phyloP scores from a whole-genome alignment of 108 stramenopile species.

The Bacterosira constricta region DNA sequence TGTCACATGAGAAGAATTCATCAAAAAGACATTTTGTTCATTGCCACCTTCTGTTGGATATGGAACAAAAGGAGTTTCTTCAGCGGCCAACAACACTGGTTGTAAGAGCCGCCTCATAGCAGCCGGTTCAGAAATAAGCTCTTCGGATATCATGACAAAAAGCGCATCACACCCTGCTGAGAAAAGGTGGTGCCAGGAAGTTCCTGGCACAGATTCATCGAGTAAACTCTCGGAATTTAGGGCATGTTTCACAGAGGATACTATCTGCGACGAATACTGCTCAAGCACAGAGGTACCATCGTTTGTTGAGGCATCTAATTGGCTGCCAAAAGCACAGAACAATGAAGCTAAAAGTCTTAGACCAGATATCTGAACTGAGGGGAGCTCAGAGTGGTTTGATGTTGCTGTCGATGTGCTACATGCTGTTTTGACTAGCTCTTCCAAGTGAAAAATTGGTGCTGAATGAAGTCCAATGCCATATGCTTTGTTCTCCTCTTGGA shows the following conservation, averaged over 20 bases:
- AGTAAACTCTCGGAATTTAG: conserved; percentile 37
- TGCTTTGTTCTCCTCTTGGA: conserved; percentile 1
- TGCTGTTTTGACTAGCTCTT: conserved; percentile 56
- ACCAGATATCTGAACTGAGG: conserved; percentile 65
- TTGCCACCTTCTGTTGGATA: conserved; percentile 28
- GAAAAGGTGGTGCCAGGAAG: conserved; percentile 57
- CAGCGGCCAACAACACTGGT: conserved; percentile 44
- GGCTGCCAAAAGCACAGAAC: conserved; percentile 58
- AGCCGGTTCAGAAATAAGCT: conserved; percentile 56
- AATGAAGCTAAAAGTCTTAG: conserved; percentile 55
- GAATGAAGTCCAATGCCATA: conserved; percentile 17
- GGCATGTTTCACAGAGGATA: conserved; percentile 76
- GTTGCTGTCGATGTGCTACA: conserved; percentile 72
- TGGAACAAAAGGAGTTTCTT: conserved; percentile 38
- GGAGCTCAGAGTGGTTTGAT: conserved; percentile 77
- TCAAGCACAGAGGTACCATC: conserved; percentile 56
- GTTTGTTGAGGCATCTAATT: conserved; percentile 65
- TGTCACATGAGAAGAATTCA: conserved; percentile 22
- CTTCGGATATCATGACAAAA: conserved; percentile 45
- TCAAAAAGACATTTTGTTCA: conserved; percentile 4
- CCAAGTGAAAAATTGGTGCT: conserved; percentile 59
- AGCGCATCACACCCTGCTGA: conserved; percentile 68
- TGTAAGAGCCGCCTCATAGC: conserved; percentile 68
- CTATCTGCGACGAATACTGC: conserved; percentile 80
- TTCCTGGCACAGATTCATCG: conserved; percentile 45